Conservation (phyloP, 2,329 filamentous ascomycete genomes). For the Fusarium poae region DNA sequence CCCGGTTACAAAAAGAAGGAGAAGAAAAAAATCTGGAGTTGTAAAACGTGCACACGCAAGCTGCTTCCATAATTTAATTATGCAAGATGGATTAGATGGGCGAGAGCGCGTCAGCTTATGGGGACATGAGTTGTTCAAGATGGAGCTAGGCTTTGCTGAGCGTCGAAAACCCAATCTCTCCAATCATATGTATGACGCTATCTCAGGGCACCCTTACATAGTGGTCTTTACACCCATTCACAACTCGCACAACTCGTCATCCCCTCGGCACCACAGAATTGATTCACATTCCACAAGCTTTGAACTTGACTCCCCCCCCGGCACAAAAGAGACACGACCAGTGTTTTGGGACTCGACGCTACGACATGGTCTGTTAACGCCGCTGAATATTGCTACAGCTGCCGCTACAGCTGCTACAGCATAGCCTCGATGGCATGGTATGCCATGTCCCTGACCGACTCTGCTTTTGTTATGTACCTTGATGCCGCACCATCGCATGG, state of each 20-base stretch:
- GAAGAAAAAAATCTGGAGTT: constrained; percentile 29
- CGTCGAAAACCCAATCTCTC: neutral
- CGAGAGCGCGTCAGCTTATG: constrained; percentile 21
- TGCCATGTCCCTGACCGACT: constrained; percentile 27
- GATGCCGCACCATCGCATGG: constrained; percentile 25
- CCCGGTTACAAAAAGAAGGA: constrained; percentile 20
- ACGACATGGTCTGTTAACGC: constrained; percentile 38
- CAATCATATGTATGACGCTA: constrained; percentile 24
- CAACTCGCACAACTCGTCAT: constrained; percentile 34
- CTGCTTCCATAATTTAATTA: constrained; percentile 28
- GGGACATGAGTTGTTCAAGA: neutral
- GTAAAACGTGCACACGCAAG: constrained; percentile 40
- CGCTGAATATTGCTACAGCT: constrained; percentile 17
- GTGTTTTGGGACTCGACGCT: constrained; percentile 46
- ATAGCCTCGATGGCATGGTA: constrained; percentile 3
- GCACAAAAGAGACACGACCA: constrained; percentile 47
- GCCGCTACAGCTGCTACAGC: neutral
- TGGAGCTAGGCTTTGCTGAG: constrained; percentile 1
- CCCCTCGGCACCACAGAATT: constrained; percentile 20
- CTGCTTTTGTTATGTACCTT: constrained; percentile 7
- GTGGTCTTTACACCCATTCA: constrained; percentile 16
- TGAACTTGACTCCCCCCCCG: constrained; percentile 36
- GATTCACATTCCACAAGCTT: constrained; percentile 32
- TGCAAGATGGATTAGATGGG: constrained; percentile 12
- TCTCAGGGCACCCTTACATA: constrained; percentile 24